Evolutionary conservation across 352 stramenopile genomes (phyloP), one percentile per base, ranked within the genome.

Genomic region (Phytophthora pluvialis): DNA sequence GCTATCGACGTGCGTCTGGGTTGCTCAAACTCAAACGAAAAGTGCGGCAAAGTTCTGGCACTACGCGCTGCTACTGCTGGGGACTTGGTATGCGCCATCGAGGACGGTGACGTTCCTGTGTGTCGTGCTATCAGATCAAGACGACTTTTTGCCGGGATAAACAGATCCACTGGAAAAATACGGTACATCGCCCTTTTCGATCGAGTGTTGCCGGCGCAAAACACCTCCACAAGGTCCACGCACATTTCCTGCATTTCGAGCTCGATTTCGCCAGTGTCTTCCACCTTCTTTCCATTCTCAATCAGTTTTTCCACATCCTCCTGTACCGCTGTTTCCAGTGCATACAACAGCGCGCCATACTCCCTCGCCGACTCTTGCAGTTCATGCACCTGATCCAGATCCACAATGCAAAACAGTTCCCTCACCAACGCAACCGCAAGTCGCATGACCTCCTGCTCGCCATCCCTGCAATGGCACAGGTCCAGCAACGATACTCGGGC

Each of bases 151-250:
- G 55, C 72, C 12, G 86, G 81, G 6, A 93, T 83, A 59, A 95
- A 95, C 8, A 94, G 62, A 33, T 94, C 87, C 1, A 94, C 87
- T 0, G 87, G 87, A 36, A 95, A 80, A 26, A 95, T 88, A 13
- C 87, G 79, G 52, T 85, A 88, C 71, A 95, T 90, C 0, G 74
- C 71, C 53, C 85, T 90, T 55, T 91, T 93, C 0, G 87, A 91
- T 1, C 83, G 77, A 12, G 73, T 87, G 48, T 95, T 95, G 12
- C 85, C 85, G 9, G 83, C 83, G 39, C 85, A 94, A 49, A 94
- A 95, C 61, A 94, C 80, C 40, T 94, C 85, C 31, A 95, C 82
- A 3, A 95, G 63, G 40, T 89, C 80, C 16, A 88, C 81, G 31
- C 65, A 79, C 29, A 91, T 83, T 21, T 89, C 75, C 15, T 55